Evolutionary conservation across 139 green algal species (phyloP), one percentile per base, ranked within the genome.

Genomic region (Micractinium conductrix): DNA sequence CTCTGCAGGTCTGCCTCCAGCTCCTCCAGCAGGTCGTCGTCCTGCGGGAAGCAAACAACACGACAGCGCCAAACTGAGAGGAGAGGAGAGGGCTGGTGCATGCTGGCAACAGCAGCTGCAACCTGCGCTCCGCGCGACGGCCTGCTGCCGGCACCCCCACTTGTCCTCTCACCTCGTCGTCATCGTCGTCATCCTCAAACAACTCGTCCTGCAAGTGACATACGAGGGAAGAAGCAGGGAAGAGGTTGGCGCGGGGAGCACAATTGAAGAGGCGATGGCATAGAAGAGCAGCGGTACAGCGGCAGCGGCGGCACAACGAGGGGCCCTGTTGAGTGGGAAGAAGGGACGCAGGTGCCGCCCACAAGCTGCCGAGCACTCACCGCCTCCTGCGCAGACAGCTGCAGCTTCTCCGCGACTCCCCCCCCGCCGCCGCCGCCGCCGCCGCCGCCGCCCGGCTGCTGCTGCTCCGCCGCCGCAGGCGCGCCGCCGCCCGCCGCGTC

Each of bases 101-200:
- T n/a, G n/a, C n/a, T n/a, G n/a, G n/a, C n/a, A n/a, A n/a, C n/a
- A n/a, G n/a, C n/a, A n/a, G n/a, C n/a, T n/a, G n/a, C n/a, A n/a
- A n/a, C n/a, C n/a, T n/a, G n/a, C n/a, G n/a, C n/a, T n/a, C n/a
- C n/a, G n/a, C n/a, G n/a, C n/a, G n/a, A n/a, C n/a, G n/a, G n/a
- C n/a, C n/a, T n/a, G n/a, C n/a, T n/a, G n/a, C n/a, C n/a, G n/a
- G n/a, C n/a, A n/a, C n/a, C n/a, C n/a, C n/a, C n/a, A n/a, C n/a
- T n/a, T n/a, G n/a, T n/a, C n/a, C n/a, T n/a, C n/a, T n/a, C n/a
- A n/a, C 85, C 44, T 92, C 90, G 28, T 92, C 80, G 21, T 93
- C 90, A 44, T 92, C 88, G 40, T 88, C 82, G 16, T 88, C 88
- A 26, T 88, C 88, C 35, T 88, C 84, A 80, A 94, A 90, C 45